Base-by-base conservation (phyloP, 345 rosid genomes). In the Anastatica hierochuntica region DNA sequence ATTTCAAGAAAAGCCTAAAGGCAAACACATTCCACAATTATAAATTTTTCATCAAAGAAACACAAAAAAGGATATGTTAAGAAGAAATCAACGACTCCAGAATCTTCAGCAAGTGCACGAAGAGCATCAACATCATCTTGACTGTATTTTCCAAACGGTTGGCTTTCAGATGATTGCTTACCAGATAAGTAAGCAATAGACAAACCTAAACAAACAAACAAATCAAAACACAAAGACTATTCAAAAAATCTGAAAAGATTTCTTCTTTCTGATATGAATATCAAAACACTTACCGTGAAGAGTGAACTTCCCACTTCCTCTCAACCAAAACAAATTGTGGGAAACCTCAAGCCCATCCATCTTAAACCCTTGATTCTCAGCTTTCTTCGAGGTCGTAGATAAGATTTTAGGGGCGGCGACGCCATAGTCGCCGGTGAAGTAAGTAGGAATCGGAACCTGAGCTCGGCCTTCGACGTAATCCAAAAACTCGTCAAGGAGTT, bases 71-170 rank as follows among this genome's bases (percentile, higher is more conserved):
- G 96, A 90, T 90, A 87, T 90, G 87, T 77, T 37, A 90, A 62
- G 64, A 87, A 87, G 49, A 90, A 55, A 74, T 87, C 95, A 15
- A 82, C 73, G 6, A 84, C 69, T 64, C 90, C 94, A 50, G 89
- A 69, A 52, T 90, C 96, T 64, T 87, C 98, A 4, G 90, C 90
- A 50, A 90, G 76, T 44, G 98, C 98, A 60, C 96, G 89, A 72
- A 90, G 66, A 1, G 85, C 79, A 66, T 84, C 98, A 48, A 82
- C 83, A 72, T 90, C 96, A 57, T 81, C 90, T 73, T 87, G 79
- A 68, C 75, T 72, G 12, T 90, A 90, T 15, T 73, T 73, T 48
- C 98, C 98, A 57, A 80, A 79, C 36, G 2, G 36, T 43, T 76
- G 94, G 34, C 63, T 72, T 4, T 59, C 80, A 14, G 60, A 63